These are phyloP conservation scores for Trichocladium uniseriatum DNA, from an alignment of 495 filamentous ascomycete species.

Conservation along the genomic window DNA sequence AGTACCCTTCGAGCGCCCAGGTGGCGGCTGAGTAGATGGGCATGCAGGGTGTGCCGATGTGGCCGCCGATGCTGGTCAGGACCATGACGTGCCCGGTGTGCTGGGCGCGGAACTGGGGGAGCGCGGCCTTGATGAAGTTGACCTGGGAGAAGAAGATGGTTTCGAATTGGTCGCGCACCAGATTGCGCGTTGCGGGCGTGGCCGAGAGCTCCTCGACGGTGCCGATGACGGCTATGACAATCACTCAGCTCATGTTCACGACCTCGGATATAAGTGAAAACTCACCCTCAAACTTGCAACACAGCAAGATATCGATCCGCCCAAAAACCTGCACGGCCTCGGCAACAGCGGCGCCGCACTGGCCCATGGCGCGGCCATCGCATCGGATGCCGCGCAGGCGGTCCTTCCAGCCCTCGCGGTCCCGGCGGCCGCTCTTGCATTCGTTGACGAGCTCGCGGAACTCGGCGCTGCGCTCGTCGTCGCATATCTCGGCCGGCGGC, in stretches of 20 bases:
- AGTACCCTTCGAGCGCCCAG: slow-evolving; percentile 97
- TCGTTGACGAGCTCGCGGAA: slow-evolving; percentile 50
- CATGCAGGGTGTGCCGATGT: slow-evolving; percentile 87
- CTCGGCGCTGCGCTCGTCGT: slow-evolving; percentile 46
- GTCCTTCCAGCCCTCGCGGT: slow-evolving; percentile 50
- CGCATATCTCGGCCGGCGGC: slow-evolving; percentile 55
- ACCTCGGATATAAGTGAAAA: not conserved
- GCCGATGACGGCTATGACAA: slow-evolving; percentile 62
- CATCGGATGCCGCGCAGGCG: slow-evolving; percentile 46
- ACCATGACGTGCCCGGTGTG: slow-evolving; percentile 83
- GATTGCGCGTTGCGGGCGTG: slow-evolving; percentile 58
- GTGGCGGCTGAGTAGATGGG: slow-evolving; percentile 84
- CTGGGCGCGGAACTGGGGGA: slow-evolving; percentile 71
- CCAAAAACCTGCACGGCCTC: slow-evolving; percentile 78
- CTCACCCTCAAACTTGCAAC: slow-evolving; percentile 75
- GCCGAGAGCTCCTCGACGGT: slow-evolving; percentile 84
- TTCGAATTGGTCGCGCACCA: slow-evolving; percentile 88
- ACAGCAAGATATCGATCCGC: slow-evolving; percentile 78
- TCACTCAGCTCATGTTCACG: not conserved
- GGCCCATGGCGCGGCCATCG: slow-evolving; percentile 48
- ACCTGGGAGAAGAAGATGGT: slow-evolving; percentile 88
- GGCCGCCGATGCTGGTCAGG: slow-evolving; percentile 79
- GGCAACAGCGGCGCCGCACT: slow-evolving; percentile 73
- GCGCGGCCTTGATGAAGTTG: slow-evolving; percentile 84
- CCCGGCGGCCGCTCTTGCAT: slow-evolving; percentile 46